A percentile compares a stretch with the other conserved stretches of the same genome.
Conservation (phyloP, 495 filamentous ascomycete species). For the Xylaria acuta region DNA sequence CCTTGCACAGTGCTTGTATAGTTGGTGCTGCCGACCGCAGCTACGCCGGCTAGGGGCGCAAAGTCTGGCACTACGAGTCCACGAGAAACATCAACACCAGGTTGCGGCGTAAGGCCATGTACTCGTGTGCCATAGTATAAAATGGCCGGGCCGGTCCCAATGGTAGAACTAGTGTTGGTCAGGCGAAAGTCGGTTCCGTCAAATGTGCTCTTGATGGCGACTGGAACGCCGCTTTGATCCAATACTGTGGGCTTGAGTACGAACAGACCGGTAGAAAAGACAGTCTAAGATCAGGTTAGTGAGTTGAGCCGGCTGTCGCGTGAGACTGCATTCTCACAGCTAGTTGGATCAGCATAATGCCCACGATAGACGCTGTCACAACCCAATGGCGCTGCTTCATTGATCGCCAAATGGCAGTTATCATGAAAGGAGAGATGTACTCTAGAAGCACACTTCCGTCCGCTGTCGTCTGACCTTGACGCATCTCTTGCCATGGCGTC, state of each 20-base stretch:
- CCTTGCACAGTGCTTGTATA: constrained; percentile 19
- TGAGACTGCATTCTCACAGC: constrained; percentile 18
- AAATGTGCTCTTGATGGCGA: constrained; percentile 3
- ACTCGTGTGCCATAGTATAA: constrained; percentile 28
- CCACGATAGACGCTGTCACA: constrained; percentile 14
- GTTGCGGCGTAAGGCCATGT: constrained; percentile 13
- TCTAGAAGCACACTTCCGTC: constrained; percentile 26
- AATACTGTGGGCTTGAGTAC: constrained; percentile 23
- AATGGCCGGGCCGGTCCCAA: constrained; percentile 15
- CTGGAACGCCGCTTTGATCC: neutral
- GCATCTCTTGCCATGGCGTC: constrained; percentile 37
- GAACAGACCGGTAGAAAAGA: constrained; percentile 30
- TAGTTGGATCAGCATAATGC: constrained; percentile 24
- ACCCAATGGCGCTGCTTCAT: constrained; percentile 24
- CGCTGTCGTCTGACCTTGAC: constrained; percentile 10
- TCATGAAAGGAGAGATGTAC: constrained; percentile 25
- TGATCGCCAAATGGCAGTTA: constrained; percentile 18
- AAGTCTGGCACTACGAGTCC: constrained; percentile 28
- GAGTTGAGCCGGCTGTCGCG: neutral
- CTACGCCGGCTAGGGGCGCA: neutral
- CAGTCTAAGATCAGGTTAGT: constrained; percentile 22
- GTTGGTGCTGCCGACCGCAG: neutral
- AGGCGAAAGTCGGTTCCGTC: constrained; percentile 18
- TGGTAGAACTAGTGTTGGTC: constrained; percentile 7
- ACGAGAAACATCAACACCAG: constrained; percentile 18